These are phyloP conservation scores for Trichophyton verrucosum DNA, from an alignment of 2,329 filamentous ascomycete species.

Conservation along the genomic window DNA sequence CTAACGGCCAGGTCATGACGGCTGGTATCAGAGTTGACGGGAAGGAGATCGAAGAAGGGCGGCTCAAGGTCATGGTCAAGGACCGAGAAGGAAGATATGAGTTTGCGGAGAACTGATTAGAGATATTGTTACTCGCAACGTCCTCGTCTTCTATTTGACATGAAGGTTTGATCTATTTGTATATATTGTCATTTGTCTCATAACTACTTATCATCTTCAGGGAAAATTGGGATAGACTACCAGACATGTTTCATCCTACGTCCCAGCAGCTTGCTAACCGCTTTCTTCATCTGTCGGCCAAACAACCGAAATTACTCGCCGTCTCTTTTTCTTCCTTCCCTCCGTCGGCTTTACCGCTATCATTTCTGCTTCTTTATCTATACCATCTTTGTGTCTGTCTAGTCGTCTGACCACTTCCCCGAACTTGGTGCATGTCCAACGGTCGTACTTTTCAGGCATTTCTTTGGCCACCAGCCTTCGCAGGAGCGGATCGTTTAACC, in stretches of 20 bases:
- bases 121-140: neutral
- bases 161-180: neutral
- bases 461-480: conserved; percentile 11
- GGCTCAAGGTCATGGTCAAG: conserved; percentile 69
- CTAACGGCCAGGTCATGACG: conserved; percentile 74
- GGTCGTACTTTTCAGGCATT: conserved; percentile 9
- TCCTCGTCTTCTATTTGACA: neutral
- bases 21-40: conserved; percentile 70
- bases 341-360: neutral
- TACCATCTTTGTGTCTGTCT: neutral
- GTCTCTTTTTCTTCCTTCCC: conserved; percentile 13
- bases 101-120: conserved; percentile 49
- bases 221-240: neutral
- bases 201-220: neutral
- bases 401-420: conserved; percentile 1
- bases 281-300: conserved; percentile 18
- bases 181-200: neutral
- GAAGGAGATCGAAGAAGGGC: conserved; percentile 71
- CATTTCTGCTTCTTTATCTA: neutral
- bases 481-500: conserved; percentile 17
- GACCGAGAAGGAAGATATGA: conserved; percentile 66
- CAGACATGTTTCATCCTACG: neutral
- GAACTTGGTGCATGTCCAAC: conserved; percentile 20
- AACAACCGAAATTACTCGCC: conserved; percentile 21
- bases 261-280: conserved; percentile 8